These are phyloP conservation scores for Euphorbia peplus DNA, from an alignment of 345 rosid species.

Conservation along the genomic window DNA sequence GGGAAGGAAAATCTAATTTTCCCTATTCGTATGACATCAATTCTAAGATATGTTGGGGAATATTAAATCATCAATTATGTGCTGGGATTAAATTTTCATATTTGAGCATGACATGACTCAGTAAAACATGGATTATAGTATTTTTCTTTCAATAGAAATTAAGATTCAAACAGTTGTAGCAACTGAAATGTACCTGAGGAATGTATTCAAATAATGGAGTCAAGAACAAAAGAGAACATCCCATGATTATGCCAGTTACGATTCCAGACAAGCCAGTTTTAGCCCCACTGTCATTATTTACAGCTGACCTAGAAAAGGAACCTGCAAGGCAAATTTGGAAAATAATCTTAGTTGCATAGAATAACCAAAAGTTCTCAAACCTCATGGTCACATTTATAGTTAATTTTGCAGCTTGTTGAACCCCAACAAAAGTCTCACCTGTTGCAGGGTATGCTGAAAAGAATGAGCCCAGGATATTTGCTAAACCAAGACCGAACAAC, in stretches of 20 bases:
- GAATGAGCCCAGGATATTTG: conserved; percentile 84
- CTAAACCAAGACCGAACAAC: conserved; percentile 97
- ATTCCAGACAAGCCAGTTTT: conserved; percentile 87
- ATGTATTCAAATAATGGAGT: conserved; percentile 78
- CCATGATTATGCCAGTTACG: conserved; percentile 73
- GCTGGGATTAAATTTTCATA: not conserved
- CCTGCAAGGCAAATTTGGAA: conserved; percentile 48
- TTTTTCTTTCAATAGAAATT: not conserved
- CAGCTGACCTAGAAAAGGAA: conserved; percentile 98
- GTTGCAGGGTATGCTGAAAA: conserved; percentile 91
- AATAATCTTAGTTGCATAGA: not conserved
- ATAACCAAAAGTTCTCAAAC: not conserved
- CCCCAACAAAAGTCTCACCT: conserved; percentile 48
- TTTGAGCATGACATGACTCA: not conserved
- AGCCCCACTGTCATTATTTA: conserved; percentile 93
- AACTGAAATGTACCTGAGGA: conserved; percentile 68
- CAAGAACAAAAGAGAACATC: conserved; percentile 82
- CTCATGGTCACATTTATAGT: conserved; percentile 2
- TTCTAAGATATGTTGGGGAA: not conserved
- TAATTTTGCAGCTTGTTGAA: conserved; percentile 15
- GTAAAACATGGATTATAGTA: not conserved
- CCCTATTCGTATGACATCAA: not conserved
- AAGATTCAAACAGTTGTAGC: conserved; percentile 4
- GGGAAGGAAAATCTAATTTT: not conserved
- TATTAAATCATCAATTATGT: not conserved